Evolutionary conservation across 2,329 filamentous ascomycete genomes (phyloP).

Genomic region (Sporothrix humicola): DNA sequence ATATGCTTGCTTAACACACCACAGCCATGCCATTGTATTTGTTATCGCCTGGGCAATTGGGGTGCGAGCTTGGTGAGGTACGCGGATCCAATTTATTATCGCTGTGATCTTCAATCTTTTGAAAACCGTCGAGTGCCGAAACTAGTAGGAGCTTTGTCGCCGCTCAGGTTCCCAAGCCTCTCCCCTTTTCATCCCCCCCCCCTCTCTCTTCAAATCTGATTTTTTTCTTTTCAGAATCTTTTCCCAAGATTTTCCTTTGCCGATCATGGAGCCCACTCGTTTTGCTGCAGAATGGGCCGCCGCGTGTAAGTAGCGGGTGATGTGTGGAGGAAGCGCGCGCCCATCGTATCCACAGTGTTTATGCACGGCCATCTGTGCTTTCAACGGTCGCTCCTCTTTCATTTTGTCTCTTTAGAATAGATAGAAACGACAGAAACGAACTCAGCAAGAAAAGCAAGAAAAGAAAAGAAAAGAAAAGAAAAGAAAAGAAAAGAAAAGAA

Average conservation of each 20-base stretch:
- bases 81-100: too few species aligned
- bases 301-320: conserved; percentile 16
- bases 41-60: not conserved
- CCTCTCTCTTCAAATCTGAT: not conserved
- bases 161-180: not conserved
- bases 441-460: not conserved
- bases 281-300: conserved; percentile 3
- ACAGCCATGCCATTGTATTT: not conserved
- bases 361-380: conserved; percentile 20
- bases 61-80: too few species aligned
- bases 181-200: too few species aligned
- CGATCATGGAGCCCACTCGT: not conserved
- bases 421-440: not conserved
- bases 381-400: conserved; percentile 9
- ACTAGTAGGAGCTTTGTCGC: not conserved
- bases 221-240: too few species aligned
- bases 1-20: not conserved
- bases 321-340: conserved; percentile 22
- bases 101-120: not conserved
- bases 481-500: too few species aligned
- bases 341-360: conserved; percentile 20
- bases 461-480: too few species aligned
- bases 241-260: not conserved
- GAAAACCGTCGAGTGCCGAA: not conserved
- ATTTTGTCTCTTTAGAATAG: not conserved